Percentiles rank a stretch among this genome's conserved stretches.
phyloP scores from a whole-genome alignment of 768 basidiomycete genomes.

The Clathrus columnatus region DNA sequence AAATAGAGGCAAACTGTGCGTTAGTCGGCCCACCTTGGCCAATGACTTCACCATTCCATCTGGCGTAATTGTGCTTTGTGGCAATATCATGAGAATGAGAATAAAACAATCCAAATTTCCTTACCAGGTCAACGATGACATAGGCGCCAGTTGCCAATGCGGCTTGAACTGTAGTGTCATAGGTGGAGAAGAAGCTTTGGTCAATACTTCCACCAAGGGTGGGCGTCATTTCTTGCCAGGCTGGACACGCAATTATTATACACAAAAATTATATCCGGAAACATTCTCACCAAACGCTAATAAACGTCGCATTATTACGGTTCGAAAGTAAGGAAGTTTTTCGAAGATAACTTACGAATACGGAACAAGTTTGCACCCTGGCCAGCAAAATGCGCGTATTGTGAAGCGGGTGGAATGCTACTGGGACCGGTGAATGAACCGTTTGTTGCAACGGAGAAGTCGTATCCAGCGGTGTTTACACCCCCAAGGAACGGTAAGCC shows the following conservation, averaged over 20 bases:
- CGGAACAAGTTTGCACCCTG: slow-evolving; percentile 44
- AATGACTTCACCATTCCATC: slow-evolving; percentile 43
- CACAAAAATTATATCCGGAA: slow-evolving; percentile 13
- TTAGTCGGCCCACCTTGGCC: slow-evolving; percentile 35
- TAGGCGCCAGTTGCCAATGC: slow-evolving; percentile 35
- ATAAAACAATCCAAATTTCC: slow-evolving; percentile 11
- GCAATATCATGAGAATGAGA: not conserved
- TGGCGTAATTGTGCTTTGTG: slow-evolving; percentile 46
- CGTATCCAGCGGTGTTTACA: slow-evolving; percentile 35
- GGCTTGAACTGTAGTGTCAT: slow-evolving; percentile 42
- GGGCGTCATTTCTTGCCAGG: slow-evolving; percentile 47
- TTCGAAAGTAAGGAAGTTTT: not conserved
- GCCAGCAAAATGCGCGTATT: slow-evolving; percentile 39
- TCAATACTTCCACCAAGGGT: slow-evolving; percentile 39
- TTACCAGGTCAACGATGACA: slow-evolving; percentile 43
- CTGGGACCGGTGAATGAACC: slow-evolving; percentile 36
- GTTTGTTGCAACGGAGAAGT: slow-evolving; percentile 24
- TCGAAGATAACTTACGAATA: slow-evolving; percentile 23
- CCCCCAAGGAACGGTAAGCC: slow-evolving; percentile 33
- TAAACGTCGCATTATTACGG: not conserved
- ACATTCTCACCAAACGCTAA: slow-evolving; percentile 23
- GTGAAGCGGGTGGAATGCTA: slow-evolving; percentile 31
- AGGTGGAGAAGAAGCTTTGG: slow-evolving; percentile 34
- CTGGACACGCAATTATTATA: slow-evolving; percentile 18
- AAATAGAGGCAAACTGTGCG: slow-evolving; percentile 31